phyloP scores from a whole-genome alignment of 2,329 filamentous ascomycete genomes.

The Cephalotrichum gorgonifer region DNA sequence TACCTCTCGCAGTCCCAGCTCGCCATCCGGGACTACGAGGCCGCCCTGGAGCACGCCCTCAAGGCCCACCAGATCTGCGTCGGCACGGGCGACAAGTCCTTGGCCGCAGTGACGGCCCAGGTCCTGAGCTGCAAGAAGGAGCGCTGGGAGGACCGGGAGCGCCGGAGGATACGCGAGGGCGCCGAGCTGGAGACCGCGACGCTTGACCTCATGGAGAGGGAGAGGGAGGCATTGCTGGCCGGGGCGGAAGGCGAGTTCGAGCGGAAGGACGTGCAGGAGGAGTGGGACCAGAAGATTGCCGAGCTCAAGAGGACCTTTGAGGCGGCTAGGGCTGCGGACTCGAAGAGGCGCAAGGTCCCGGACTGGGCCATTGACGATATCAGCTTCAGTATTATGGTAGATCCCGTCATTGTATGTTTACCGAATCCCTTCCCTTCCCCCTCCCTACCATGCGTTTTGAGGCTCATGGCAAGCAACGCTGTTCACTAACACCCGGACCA shows the following conservation, averaged over 20 bases:
- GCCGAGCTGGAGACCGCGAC: constrained; percentile 51
- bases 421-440: not conserved
- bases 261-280: constrained; percentile 32
- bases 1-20: constrained; percentile 78
- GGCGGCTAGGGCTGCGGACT: constrained; percentile 29
- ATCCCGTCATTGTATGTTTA: constrained; percentile 47
- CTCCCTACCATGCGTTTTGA: too few relatives aligned
- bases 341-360: constrained; percentile 50
- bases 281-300: constrained; percentile 35
- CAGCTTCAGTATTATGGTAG: constrained; percentile 62
- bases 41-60: constrained; percentile 60
- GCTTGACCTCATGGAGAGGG: constrained; percentile 36
- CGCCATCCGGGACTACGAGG: constrained; percentile 48
- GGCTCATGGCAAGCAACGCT: not conserved
- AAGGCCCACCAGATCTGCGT: constrained; percentile 64
- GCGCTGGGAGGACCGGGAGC: constrained; percentile 71
- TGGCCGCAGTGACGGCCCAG: constrained; percentile 59
- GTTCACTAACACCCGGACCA: constrained; percentile 14
- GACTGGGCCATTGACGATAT: constrained; percentile 73
- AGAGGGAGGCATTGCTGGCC: constrained; percentile 27
- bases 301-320: constrained; percentile 40
- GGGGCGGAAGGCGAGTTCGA: constrained; percentile 35
- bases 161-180: constrained; percentile 42
- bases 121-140: constrained; percentile 77
- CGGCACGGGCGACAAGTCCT: constrained; percentile 51